Base-by-base conservation (phyloP, 352 stramenopile species). In the Phytopythium montanum region DNA sequence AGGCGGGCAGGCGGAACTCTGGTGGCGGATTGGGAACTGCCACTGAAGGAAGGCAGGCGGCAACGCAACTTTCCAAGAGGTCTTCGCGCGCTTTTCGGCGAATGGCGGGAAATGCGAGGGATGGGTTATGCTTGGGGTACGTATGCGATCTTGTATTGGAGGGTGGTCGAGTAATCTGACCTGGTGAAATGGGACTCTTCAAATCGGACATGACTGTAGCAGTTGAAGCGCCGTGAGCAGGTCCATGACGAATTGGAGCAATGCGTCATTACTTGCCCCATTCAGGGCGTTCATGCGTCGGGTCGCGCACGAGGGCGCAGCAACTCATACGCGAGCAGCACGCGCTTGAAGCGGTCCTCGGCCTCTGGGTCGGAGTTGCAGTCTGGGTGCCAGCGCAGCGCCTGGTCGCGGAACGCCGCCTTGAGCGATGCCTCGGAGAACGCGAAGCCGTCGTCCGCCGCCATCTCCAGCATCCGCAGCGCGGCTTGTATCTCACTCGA, bases 341-440 rank as follows among this genome's bases (percentile, higher is more conserved):
- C 82, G 34, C 87, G 67, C 54, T 92, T 90, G 72, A 98, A 98
- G 1, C 76, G 71, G 36, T 83, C 78, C 21, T 86, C 76, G 13
- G 92, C 92, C 19, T 72, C 63, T n/a, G 84, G 75, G 23, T 88
- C 63, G 12, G 75, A 60, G 60, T 96, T 97, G 70, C 95, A 97
- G 70, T 98, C 94, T 0, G 94, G 94, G 60, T 98, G 94, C 73
- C 90, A 97, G 66, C 90, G 85, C 13, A 98, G 74, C 28, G 92
- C 92, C 54, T 87, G 73, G 42, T 53, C 63, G 60, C 81, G 78
- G 59, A 90, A 90, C 19, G 81, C 78, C 5, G 65, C 65, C 53
- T 90, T 90, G 21, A 90, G 60, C 18, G 66, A 54, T 19, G 55
- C 36, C 28, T 64, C 51, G 14, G 66, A 59, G 42, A 67, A 61